Evolutionary conservation across 2,329 filamentous ascomycete species (phyloP).

Genomic region (Dothideomycetes sp.): DNA sequence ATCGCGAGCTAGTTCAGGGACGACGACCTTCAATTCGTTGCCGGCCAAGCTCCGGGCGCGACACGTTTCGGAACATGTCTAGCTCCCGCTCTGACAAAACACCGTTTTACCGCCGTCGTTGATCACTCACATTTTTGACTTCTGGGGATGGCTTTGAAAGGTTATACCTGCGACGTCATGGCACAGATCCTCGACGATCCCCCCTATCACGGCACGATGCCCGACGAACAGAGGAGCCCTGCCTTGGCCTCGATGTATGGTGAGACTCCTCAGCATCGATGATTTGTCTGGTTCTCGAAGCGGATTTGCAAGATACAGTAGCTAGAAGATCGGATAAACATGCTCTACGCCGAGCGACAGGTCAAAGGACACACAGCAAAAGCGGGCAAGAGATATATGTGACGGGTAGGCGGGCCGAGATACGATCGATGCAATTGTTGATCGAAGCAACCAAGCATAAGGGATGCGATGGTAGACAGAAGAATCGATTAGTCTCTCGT

Average conservation of each 20-base stretch:
- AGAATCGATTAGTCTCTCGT: neutral
- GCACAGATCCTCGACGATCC: neutral
- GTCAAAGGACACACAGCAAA: no score
- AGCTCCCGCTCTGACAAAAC: constrained; percentile 1
- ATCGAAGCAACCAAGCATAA: no score
- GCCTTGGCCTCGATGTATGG: neutral
- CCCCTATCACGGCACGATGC: constrained; percentile 6
- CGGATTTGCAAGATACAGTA: no score
- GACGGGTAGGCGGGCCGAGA: constrained; percentile 7
- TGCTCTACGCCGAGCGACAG: no score
- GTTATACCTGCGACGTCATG: constrained; percentile 10
- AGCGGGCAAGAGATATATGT: neutral
- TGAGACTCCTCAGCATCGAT: no score
- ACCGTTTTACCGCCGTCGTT: constrained; percentile 7
- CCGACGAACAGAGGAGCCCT: neutral
- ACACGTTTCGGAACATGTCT: constrained; percentile 4
- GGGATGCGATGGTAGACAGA: neutral
- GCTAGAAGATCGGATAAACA: no score
- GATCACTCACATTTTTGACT: constrained; percentile 6
- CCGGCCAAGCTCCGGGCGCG: constrained; percentile 5
- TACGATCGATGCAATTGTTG: neutral
- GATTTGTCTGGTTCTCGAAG: no score
- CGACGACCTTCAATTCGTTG: constrained; percentile 5
- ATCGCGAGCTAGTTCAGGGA: constrained; percentile 9
- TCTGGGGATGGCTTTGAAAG: constrained; percentile 10